phyloP scores from a whole-genome alignment of 495 filamentous ascomycete species.

The Pseudomonodictys pantanalensis region DNA sequence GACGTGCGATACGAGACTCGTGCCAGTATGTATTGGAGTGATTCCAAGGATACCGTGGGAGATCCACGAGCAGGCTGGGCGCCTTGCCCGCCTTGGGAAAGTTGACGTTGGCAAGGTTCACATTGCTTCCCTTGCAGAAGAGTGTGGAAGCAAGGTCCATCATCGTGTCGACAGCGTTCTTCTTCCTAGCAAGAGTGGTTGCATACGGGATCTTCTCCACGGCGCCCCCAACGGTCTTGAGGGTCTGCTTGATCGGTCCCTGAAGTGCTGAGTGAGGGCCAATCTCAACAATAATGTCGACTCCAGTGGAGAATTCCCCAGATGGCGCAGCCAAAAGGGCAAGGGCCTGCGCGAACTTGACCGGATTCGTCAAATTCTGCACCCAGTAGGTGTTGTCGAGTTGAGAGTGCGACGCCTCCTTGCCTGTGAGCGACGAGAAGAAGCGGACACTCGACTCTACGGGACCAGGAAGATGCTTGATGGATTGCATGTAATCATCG shows the following conservation, averaged over 20 bases:
- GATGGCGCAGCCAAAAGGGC: neutral
- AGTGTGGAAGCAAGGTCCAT: slow-evolving; percentile 16
- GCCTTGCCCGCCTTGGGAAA: slow-evolving; percentile 7
- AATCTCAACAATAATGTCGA: slow-evolving; percentile 53
- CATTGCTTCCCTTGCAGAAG: slow-evolving; percentile 5
- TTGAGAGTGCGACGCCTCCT: slow-evolving; percentile 6
- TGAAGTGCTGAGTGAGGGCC: slow-evolving; percentile 67
- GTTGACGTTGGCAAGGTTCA: slow-evolving; percentile 14
- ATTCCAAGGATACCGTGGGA: slow-evolving; percentile 25
- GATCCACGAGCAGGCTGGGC: slow-evolving; percentile 1
- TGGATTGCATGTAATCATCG: slow-evolving; percentile 44
- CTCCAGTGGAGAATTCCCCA: slow-evolving; percentile 16
- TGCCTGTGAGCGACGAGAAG: slow-evolving; percentile 45
- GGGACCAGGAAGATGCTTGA: slow-evolving; percentile 5
- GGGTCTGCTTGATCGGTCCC: slow-evolving; percentile 47
- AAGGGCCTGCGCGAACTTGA: slow-evolving; percentile 42
- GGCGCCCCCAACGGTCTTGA: slow-evolving; percentile 14
- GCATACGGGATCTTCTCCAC: slow-evolving; percentile 15
- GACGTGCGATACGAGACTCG: slow-evolving; percentile 9
- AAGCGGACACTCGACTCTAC: slow-evolving; percentile 32
- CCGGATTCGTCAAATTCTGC: slow-evolving; percentile 46
- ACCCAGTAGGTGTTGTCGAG: slow-evolving; percentile 45
- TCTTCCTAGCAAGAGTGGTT: slow-evolving; percentile 12
- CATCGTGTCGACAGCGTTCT: slow-evolving; percentile 8
- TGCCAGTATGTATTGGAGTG: slow-evolving; percentile 12